Percentiles rank a stretch among this genome's conserved stretches.
These are phyloP conservation scores for Ministeria vibrans DNA, from an alignment of 78 protist genomes.

Conservation along the genomic window DNA sequence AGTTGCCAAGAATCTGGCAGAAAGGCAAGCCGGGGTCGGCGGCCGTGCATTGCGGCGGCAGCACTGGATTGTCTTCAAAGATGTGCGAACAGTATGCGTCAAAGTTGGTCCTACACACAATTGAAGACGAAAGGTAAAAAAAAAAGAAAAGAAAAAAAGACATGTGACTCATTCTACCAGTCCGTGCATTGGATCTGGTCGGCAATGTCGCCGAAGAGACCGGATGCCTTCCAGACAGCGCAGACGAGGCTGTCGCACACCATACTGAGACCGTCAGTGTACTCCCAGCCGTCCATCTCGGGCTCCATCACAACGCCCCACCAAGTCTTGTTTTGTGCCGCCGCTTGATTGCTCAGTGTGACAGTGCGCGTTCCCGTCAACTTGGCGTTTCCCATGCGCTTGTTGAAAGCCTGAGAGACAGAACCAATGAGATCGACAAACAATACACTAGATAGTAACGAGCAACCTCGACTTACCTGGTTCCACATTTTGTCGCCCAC, in stretches of 20 bases:
- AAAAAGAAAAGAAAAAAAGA: too few relatives aligned
- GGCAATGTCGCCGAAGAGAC: neutral
- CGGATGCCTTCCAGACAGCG: neutral
- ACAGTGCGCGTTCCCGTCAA: too few relatives aligned
- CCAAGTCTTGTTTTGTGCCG: too few relatives aligned
- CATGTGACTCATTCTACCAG: neutral
- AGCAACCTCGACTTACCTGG: too few relatives aligned
- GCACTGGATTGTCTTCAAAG: neutral
- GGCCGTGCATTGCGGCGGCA: neutral
- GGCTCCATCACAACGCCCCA: too few relatives aligned
- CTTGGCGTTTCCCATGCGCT: neutral
- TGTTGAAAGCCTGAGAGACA: neutral
- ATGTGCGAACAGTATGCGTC: neutral
- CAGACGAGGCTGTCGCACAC: slow-evolving; percentile 14
- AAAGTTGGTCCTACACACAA: neutral
- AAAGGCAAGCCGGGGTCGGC: neutral
- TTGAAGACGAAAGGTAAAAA: neutral
- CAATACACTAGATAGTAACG: too few relatives aligned
- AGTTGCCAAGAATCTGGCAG: slow-evolving; percentile 15
- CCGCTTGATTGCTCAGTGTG: too few relatives aligned
- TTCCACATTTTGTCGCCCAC: too few relatives aligned
- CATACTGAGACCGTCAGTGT: too few relatives aligned
- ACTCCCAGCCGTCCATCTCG: too few relatives aligned
- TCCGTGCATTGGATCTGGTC: slow-evolving; percentile 1
- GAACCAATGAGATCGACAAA: neutral